Percentiles rank a stretch among this genome's conserved stretches.
Conservation (phyloP, 1,284 basidiomycete genomes). For the Inonotus hispidus region DNA sequence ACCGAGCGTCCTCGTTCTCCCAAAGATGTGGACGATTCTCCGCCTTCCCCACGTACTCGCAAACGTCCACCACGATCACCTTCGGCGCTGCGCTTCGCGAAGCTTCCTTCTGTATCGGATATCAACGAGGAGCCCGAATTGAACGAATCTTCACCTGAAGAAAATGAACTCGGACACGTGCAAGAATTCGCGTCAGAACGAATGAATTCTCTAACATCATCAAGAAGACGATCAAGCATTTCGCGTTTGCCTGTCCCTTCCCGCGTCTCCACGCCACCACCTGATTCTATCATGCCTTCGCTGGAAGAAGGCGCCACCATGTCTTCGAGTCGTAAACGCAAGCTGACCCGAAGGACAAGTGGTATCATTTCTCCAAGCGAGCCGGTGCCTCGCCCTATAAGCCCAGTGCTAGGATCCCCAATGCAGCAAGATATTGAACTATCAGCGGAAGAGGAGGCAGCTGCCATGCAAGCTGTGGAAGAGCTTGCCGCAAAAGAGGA, state of each 20-base stretch:
- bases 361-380: conserved; percentile 45
- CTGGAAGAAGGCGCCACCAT: conserved; percentile 22
- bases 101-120: conserved; percentile 12
- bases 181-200: neutral
- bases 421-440: conserved; percentile 47
- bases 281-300: conserved; percentile 19
- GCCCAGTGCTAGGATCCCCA: conserved; percentile 64
- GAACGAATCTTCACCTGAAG: conserved; percentile 11
- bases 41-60: conserved; percentile 39
- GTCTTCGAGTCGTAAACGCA: conserved; percentile 39
- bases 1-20: conserved; percentile 17
- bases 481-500: conserved; percentile 29
- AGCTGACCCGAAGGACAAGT: conserved; percentile 57
- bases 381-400: conserved; percentile 45
- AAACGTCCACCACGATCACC: conserved; percentile 33
- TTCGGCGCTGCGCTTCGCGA: conserved; percentile 11
- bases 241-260: conserved; percentile 17
- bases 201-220: neutral
- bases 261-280: conserved; percentile 33
- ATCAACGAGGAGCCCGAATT: conserved; percentile 17
- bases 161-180: neutral
- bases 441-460: conserved; percentile 51
- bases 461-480: conserved; percentile 25
- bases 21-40: conserved; percentile 24
- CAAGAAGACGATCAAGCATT: conserved; percentile 7